These are phyloP conservation scores for Fraxinus sp. DNA, from an alignment of 305 asterid genomes.

Conservation along the genomic window DNA sequence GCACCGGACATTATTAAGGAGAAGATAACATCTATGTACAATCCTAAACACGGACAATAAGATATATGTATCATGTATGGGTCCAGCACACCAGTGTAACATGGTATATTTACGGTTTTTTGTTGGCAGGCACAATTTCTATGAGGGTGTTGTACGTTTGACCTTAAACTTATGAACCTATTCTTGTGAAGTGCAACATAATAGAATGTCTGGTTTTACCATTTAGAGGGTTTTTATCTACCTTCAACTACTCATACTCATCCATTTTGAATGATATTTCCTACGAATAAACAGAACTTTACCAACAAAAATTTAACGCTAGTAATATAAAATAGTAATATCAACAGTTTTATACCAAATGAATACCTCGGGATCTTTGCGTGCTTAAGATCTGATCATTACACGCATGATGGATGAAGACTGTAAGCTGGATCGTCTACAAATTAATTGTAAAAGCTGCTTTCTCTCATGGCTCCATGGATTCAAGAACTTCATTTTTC, in stretches of 20 bases:
- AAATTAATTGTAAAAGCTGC: constrained; percentile 5
- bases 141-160: background rate
- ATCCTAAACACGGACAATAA: background rate
- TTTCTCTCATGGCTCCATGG: constrained; percentile 44
- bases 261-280: constrained; percentile 29
- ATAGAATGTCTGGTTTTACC: background rate
- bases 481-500: constrained; percentile 73
- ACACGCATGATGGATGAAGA: background rate
- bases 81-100: background rate
- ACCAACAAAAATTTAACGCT: constrained; percentile 23
- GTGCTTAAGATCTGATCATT: background rate
- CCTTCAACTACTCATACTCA: constrained; percentile 23
- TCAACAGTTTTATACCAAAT: constrained; percentile 33
- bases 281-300: constrained; percentile 27
- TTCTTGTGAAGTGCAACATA: background rate
- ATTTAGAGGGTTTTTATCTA: background rate
- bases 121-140: background rate
- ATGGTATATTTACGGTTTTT: background rate
- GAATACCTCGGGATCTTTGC: constrained; percentile 20
- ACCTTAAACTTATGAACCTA: background rate
- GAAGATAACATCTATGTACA: background rate
- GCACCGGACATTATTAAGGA: background rate
- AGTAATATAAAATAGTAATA: background rate
- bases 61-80: background rate
- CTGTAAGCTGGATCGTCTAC: constrained; percentile 18